Evolutionary conservation across 805 yeast species (phyloP).

Genomic region (Starmerella apicola): DNA sequence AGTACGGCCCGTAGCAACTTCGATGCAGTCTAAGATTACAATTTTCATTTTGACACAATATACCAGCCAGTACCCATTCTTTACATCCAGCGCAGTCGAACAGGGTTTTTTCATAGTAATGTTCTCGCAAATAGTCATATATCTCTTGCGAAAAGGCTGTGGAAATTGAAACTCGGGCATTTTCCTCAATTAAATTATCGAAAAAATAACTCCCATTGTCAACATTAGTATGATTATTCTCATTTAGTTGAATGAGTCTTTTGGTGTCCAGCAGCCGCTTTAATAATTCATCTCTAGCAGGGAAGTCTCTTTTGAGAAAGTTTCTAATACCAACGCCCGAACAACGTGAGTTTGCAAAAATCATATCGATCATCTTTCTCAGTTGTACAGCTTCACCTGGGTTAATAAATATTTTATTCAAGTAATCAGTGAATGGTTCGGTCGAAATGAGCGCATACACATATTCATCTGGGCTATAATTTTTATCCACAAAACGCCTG

Average conservation of each 20-base stretch:
- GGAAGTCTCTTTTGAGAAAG: slow-evolving; percentile 4
- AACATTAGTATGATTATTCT: too few species aligned
- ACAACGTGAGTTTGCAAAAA: slow-evolving; percentile 7
- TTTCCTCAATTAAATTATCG: too few species aligned
- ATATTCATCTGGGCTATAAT: slow-evolving; percentile 7
- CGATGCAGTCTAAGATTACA: not conserved
- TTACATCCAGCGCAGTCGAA: not conserved
- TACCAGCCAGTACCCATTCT: not conserved
- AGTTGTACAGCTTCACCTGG: slow-evolving; percentile 7
- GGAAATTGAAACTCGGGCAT: not conserved
- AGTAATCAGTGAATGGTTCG: slow-evolving; percentile 1
- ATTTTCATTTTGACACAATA: not conserved
- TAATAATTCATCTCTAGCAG: slow-evolving; percentile 4
- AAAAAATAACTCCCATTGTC: too few species aligned
- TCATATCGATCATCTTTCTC: slow-evolving; percentile 11
- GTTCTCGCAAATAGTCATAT: not conserved
- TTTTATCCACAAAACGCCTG: slow-evolving; percentile 6
- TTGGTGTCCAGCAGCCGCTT: not conserved
- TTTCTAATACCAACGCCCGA: slow-evolving; percentile 5
- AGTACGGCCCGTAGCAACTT: not conserved
- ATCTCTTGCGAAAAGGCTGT: not conserved
- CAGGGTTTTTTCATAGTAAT: not conserved
- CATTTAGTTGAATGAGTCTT: not conserved
- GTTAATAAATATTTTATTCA: slow-evolving; percentile 5
- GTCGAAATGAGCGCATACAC: slow-evolving; percentile 6